A percentile compares a stretch with the other conserved stretches of the same genome.
phyloP scores from a whole-genome alignment of 306 rosid genomes.

The Dryas drummondii region DNA sequence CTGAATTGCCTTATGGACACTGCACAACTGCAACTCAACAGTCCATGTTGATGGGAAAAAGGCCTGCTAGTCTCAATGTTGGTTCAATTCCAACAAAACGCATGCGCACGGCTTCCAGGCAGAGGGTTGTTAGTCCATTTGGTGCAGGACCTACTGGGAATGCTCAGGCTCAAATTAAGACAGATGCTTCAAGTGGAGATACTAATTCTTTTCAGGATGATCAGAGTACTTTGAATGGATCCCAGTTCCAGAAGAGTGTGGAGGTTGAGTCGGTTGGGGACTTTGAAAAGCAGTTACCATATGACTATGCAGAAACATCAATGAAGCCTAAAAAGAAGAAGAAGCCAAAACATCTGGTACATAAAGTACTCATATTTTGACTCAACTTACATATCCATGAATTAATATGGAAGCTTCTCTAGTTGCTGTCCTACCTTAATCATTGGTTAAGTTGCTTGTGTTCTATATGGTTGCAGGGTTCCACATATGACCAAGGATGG shows the following conservation, averaged over 20 bases:
- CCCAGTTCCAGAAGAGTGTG: slow-evolving; percentile 79
- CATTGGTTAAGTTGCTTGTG: slow-evolving; percentile 31
- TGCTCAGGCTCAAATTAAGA: slow-evolving; percentile 63
- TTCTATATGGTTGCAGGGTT: slow-evolving; percentile 56
- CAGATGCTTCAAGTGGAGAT: slow-evolving; percentile 99
- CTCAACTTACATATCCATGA: slow-evolving; percentile 11
- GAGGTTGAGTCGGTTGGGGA: slow-evolving; percentile 92
- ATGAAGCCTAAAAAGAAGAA: slow-evolving; percentile 84
- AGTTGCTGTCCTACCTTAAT: slow-evolving; percentile 14
- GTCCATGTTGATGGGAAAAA: slow-evolving; percentile 55
- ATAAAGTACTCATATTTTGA: slow-evolving; percentile 27
- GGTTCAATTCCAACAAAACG: slow-evolving; percentile 85
- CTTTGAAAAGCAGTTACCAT: slow-evolving; percentile 70
- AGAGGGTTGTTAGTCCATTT: slow-evolving; percentile 82
- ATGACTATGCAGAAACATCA: slow-evolving; percentile 90
- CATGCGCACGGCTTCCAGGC: slow-evolving; percentile 86
- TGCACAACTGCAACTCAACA: slow-evolving; percentile 60
- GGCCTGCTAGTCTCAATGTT: slow-evolving; percentile 73
- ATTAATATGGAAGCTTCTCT: slow-evolving; percentile 10
- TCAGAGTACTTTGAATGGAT: slow-evolving; percentile 76
- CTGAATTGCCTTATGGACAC: slow-evolving; percentile 65
- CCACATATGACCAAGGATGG: slow-evolving; percentile 85
- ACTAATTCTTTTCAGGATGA: slow-evolving; percentile 97
- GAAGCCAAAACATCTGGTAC: slow-evolving; percentile 87
- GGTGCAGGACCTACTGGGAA: slow-evolving; percentile 53